Evolutionary conservation across 164 flowering plant genomes (phyloP).

Genomic region (Sedum album): DNA sequence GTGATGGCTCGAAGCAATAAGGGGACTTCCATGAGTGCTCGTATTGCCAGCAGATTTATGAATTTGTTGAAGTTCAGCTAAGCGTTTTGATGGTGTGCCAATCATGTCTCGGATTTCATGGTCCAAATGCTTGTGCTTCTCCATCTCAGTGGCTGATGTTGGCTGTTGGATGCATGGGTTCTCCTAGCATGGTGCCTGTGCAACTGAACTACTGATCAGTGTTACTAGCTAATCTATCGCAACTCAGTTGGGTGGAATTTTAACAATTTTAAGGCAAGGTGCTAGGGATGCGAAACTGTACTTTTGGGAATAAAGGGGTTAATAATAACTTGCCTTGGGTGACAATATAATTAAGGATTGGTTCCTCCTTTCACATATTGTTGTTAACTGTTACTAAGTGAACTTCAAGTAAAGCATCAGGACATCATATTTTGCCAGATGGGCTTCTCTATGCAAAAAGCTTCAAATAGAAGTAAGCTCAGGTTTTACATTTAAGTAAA

Average conservation of each 20-base stretch:
- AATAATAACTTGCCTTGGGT: constrained; percentile 15
- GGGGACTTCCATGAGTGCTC: background rate
- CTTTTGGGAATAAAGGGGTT: constrained; percentile 24
- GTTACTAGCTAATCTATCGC: background rate
- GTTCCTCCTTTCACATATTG: background rate
- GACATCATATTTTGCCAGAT: background rate
- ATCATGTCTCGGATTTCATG: too few species aligned
- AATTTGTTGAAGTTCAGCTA: constrained; percentile 18
- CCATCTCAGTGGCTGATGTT: constrained; percentile 11
- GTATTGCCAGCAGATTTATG: too few species aligned
- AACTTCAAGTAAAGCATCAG: too few species aligned
- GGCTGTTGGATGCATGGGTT: constrained; percentile 11
- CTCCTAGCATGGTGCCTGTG: constrained; percentile 16
- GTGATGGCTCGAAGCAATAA: background rate
- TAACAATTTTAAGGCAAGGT: background rate
- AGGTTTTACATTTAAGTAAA: too few species aligned
- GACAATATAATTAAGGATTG: constrained; percentile 21
- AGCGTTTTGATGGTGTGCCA: too few species aligned
- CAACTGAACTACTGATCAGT: background rate
- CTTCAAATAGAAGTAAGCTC: too few species aligned
- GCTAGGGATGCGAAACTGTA: background rate
- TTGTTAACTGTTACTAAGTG: background rate
- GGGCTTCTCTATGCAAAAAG: background rate
- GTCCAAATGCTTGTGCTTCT: constrained; percentile 28
- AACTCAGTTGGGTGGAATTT: background rate